Evolutionary conservation across 495 filamentous ascomycete species (phyloP).

Genomic region (Filosporella fistucella): DNA sequence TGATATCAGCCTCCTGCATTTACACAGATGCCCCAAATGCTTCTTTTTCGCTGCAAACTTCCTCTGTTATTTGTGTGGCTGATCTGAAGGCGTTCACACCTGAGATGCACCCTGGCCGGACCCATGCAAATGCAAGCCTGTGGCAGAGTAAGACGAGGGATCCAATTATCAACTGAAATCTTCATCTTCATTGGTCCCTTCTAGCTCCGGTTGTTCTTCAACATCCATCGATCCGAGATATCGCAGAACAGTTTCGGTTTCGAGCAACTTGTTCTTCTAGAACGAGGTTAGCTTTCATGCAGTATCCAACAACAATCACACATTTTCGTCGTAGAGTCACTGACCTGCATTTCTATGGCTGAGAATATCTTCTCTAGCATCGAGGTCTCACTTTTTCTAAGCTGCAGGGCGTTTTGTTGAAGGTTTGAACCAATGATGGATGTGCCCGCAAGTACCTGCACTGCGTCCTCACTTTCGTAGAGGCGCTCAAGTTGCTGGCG

Average conservation of each 20-base stretch:
- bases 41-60: no score
- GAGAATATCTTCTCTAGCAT: conserved; percentile 15
- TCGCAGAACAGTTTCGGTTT: conserved; percentile 18
- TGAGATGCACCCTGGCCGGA: no score
- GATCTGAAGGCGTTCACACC: no score
- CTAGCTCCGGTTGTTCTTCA: conserved; percentile 8
- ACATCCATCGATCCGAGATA: conserved; percentile 23
- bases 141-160: no score
- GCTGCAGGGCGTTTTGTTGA: conserved; percentile 7
- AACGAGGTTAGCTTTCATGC: conserved; percentile 5
- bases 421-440: not conserved
- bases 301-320: not conserved
- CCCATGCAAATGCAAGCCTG: no score
- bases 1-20: no score
- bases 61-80: no score
- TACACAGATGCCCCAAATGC: no score
- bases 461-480: conserved; percentile 10
- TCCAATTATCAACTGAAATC: conserved; percentile 25
- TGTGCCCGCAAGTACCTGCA: not conserved
- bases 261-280: conserved; percentile 19
- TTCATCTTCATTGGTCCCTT: conserved; percentile 22
- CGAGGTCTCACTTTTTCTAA: conserved; percentile 13
- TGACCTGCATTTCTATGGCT: conserved; percentile 16
- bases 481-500: conserved; percentile 59
- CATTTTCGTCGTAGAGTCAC: not conserved